Evolutionary conservation across 202 grass and related monocot species (phyloP), one percentile per base, ranked within the genome.

Genomic region (Panicum hallii): DNA sequence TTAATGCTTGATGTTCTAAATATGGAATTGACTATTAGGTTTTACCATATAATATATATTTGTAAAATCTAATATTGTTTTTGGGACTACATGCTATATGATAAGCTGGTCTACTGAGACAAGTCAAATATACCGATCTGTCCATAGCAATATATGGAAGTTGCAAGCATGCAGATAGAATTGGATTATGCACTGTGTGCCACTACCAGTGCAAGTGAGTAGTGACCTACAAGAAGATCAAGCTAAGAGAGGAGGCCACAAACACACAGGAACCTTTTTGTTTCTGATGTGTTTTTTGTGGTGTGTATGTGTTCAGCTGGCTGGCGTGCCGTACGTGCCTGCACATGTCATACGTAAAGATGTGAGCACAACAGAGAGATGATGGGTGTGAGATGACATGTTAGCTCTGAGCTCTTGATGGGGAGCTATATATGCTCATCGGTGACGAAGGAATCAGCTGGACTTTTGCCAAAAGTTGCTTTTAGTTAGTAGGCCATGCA

Each of bases 261-360:
- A 4, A 22, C 11, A 23, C n/a, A 26, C 9, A 60, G n/a, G 10
- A 62, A 0, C 57, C 57, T 61, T 61, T 79, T 71, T 54, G 55
- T 40, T 16, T 63, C 43, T 52, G 68, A 55, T 64, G 46, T 60
- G 46, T 49, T 68, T 63, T 63, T 36, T 71, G 54, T 55, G 52
- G 11, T 69, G n/a, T 58, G 19, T 9, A 49, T 9, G 41, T 77
- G 72, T 41, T 76, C 50, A 46, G 53, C 43, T 41, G 40, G 19
- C 72, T 41, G 40, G 19, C 72, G 49, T 74, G 72, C 9, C 50
- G 32, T 74, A 75, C 52, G 20, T 66, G 9, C 9, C 4, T 45
- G n/a, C 62, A 67, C 64, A 78, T 54, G 36, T 83, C 62, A 67
- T 55, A 78, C 64, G 36, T 83, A 65, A 83, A 71, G 72, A 64